A percentile compares a stretch with the other conserved stretches of the same genome.
Evolutionary conservation across 768 basidiomycete genomes (phyloP).

Genomic region (Neoboletus magnificus): DNA sequence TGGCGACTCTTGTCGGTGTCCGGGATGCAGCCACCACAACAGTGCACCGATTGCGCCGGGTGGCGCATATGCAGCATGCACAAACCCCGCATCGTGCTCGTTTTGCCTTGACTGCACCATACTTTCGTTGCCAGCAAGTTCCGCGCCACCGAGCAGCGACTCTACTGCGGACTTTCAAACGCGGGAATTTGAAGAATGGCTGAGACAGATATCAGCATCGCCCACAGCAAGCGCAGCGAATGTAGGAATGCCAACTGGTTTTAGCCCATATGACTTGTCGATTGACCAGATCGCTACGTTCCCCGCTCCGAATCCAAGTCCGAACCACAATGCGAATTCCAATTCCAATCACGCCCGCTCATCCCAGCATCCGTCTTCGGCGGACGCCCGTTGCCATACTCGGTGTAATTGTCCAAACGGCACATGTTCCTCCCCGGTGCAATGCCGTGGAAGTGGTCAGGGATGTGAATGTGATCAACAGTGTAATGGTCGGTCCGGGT

Average conservation of each 20-base stretch:
- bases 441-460: slow-evolving; percentile 31
- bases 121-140: slow-evolving; percentile 43
- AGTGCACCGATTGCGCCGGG: slow-evolving; percentile 36
- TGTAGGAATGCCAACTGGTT: slow-evolving; percentile 17
- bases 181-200: slow-evolving; percentile 61
- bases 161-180: slow-evolving; percentile 43
- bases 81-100: slow-evolving; percentile 36
- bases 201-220: slow-evolving; percentile 43
- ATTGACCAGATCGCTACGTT: slow-evolving; percentile 19
- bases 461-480: slow-evolving; percentile 30
- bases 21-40: slow-evolving; percentile 60
- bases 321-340: slow-evolving; percentile 1
- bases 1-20: slow-evolving; percentile 60
- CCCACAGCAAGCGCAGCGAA: slow-evolving; percentile 11
- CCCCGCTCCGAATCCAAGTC: slow-evolving; percentile 9
- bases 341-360: slow-evolving; percentile 5
- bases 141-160: slow-evolving; percentile 40
- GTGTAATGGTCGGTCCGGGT: slow-evolving; percentile 16
- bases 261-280: slow-evolving; percentile 32
- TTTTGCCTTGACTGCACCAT: slow-evolving; percentile 66
- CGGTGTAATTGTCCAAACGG: slow-evolving; percentile 34
- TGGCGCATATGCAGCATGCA: slow-evolving; percentile 37
- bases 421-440: slow-evolving; percentile 33
- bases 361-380: slow-evolving; percentile 16
- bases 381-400: slow-evolving; percentile 31